A percentile compares a stretch with the other conserved stretches of the same genome.
Evolutionary conservation across 2,329 filamentous ascomycete species (phyloP).

Genomic region (Sphaerostilbella broomeana): DNA sequence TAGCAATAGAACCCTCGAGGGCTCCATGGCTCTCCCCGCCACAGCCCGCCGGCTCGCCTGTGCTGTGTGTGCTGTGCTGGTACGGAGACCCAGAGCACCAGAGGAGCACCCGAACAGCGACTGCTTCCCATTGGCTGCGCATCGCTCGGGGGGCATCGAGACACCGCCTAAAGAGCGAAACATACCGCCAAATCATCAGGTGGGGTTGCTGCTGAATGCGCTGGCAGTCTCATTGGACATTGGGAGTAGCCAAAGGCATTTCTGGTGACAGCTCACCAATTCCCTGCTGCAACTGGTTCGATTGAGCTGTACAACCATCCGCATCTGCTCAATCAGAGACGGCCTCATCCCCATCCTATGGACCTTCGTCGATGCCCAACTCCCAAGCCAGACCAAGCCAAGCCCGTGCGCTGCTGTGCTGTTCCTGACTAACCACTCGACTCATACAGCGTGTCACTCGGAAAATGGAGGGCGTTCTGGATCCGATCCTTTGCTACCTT

Average conservation of each 20-base stretch:
- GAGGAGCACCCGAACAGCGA: no score
- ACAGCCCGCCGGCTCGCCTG: no score
- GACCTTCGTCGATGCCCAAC: constrained; percentile 9
- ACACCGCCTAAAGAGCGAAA: constrained; percentile 12
- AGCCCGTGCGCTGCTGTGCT: not conserved
- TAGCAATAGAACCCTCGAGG: no score
- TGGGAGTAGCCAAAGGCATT: constrained; percentile 8
- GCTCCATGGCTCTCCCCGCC: no score
- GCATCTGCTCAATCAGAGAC: constrained; percentile 5
- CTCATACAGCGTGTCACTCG: constrained; percentile 10
- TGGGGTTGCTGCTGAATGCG: constrained; percentile 8
- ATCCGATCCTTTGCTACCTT: not conserved
- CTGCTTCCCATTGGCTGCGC: no score
- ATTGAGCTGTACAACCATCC: constrained; percentile 7
- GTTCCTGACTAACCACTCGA: constrained; percentile 10
- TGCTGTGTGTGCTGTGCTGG: no score
- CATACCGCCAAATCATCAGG: no score
- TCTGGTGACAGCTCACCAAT: constrained; percentile 12
- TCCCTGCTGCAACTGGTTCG: constrained; percentile 8
- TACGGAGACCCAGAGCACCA: no score
- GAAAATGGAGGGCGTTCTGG: constrained; percentile 3
- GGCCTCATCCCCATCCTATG: no score
- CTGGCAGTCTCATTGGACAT: constrained; percentile 12
- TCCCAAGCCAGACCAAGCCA: not conserved
- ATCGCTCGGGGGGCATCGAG: constrained; percentile 6